Evolutionary conservation across 1,284 basidiomycete genomes (phyloP), one percentile per base, ranked within the genome.

Genomic region (Athelia psychrophila): DNA sequence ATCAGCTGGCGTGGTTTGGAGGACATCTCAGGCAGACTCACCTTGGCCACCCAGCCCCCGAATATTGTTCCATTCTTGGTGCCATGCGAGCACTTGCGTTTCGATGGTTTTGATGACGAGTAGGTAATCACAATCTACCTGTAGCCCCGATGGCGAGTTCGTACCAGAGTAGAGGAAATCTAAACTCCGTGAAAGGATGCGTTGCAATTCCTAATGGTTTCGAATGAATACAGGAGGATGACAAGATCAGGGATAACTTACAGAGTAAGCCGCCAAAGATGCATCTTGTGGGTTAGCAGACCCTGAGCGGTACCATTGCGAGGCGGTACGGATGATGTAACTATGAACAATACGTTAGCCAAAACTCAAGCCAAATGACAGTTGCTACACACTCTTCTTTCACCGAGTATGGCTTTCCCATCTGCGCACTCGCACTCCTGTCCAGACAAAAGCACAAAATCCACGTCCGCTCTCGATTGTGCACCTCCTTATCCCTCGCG

Each of bases 381-480:
- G n/a, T 13, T 50, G 44, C 56, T 58, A 54, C 46, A 80, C 90
- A 91, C 92, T 91, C 93, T 74, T 90, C 89, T 64, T 86, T 86
- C 60, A 94, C 86, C 8, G 86, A 85, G 65, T 89, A 81, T 2
- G 92, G 91, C 69, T 94, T 94, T 51, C 93, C 92, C 90, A 95
- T 92, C 72, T 95, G 94, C 1, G 94, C 91, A 58, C 92, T 93
- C 54, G 90, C 81, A 58, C 93, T 95, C 52, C 94, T 83, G 68
- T 98, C 95, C 33, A 97, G 77, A 51, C 84, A 84, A 68, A 93
- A 98, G 66, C 93, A 97, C 56, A 95, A 71, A 50, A 96, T 79
- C 95, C 95, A 98, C 22, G 94, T 95, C 46, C 95, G 76, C 68
- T 98, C 95, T 42, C 95, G 81, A 67, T 97, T 98, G 68, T 93